phyloP scores from a whole-genome alignment of 495 filamentous ascomycete species.

The Choiromyces venosus region DNA sequence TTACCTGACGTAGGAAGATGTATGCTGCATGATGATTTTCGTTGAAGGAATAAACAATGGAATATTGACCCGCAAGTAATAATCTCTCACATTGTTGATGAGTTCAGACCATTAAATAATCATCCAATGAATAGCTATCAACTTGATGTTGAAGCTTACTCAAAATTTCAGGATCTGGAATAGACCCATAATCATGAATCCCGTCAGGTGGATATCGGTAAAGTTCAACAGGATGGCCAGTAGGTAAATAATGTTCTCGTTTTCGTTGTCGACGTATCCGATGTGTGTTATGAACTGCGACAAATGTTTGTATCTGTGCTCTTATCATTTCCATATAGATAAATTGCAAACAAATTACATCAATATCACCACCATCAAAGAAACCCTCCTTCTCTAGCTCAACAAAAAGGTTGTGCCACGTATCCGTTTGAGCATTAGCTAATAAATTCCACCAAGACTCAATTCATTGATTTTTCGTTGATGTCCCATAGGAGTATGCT shows the following conservation, averaged over 20 bases:
- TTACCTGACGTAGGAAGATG: background rate
- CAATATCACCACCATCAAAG: background rate
- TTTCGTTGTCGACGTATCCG: background rate
- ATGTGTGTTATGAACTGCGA: slow-evolving; percentile 8
- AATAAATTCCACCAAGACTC: slow-evolving; percentile 12
- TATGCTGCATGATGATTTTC: slow-evolving; percentile 7
- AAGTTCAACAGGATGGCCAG: background rate
- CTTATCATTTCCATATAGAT: slow-evolving; percentile 13
- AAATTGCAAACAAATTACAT: slow-evolving; percentile 6
- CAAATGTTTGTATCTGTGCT: slow-evolving; percentile 8
- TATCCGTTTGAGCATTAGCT: background rate
- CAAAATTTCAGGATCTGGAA: background rate
- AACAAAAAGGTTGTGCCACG: background rate
- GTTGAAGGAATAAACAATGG: background rate
- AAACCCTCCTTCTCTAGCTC: background rate
- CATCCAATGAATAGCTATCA: background rate
- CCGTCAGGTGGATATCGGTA: background rate
- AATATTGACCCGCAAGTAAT: background rate
- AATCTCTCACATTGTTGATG: background rate
- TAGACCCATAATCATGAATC: background rate
- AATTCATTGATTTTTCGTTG: too few species aligned
- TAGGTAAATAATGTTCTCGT: slow-evolving; percentile 4
- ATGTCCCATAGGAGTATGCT: too few species aligned
- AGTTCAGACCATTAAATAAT: background rate
- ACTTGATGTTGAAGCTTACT: background rate